These are phyloP conservation scores for Rhodamnia rubescens DNA, from an alignment of 345 rosid genomes.

Conservation along the genomic window DNA sequence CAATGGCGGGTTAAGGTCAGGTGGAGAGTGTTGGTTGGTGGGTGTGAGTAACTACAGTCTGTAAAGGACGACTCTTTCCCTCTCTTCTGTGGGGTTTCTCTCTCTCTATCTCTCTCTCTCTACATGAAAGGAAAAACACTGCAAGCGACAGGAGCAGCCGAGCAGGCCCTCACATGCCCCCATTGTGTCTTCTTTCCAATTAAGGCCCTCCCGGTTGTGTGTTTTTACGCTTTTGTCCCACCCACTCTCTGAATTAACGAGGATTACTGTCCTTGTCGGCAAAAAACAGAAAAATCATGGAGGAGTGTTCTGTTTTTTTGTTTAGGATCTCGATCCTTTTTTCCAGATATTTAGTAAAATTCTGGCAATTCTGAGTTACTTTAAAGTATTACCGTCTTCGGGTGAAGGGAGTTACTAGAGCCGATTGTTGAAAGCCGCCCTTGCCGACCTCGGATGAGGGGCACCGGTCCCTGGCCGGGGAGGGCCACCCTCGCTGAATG, in stretches of 20 bases:
- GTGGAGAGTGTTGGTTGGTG: slow-evolving; percentile 20
- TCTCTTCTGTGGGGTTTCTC: background rate
- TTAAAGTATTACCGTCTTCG: background rate
- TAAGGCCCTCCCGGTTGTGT: background rate
- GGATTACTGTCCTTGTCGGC: background rate
- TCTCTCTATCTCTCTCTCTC: background rate
- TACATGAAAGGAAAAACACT: background rate
- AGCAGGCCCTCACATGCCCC: background rate
- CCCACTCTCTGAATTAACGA: background rate
- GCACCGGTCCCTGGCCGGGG: too few species aligned
- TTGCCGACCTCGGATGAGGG: too few species aligned
- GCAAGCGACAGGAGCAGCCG: background rate
- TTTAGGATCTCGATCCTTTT: background rate
- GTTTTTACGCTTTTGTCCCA: background rate
- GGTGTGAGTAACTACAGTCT: slow-evolving; percentile 30
- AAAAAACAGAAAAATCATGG: background rate
- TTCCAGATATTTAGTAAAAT: background rate
- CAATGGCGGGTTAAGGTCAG: slow-evolving; percentile 24
- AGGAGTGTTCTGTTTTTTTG: background rate
- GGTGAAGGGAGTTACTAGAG: too few species aligned
- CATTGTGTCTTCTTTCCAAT: background rate
- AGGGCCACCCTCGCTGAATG: too few species aligned
- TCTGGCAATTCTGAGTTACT: background rate
- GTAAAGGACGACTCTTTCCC: slow-evolving; percentile 14
- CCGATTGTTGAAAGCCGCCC: too few species aligned